Conservation (phyloP, 163 green algal genomes). For the Picocystis sp. region DNA sequence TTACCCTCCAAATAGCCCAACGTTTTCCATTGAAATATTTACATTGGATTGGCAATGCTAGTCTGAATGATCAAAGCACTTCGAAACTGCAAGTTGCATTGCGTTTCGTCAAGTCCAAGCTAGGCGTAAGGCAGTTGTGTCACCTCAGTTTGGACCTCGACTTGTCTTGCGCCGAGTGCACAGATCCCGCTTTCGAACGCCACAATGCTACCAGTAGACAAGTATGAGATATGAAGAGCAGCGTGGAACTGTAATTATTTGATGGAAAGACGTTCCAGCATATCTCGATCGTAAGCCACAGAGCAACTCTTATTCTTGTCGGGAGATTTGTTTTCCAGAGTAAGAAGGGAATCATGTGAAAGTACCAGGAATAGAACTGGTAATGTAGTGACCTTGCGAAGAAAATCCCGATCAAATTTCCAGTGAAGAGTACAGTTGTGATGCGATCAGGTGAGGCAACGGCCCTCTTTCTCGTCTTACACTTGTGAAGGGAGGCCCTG, state of each 20-base stretch:
- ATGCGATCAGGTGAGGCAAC: constrained; percentile 10
- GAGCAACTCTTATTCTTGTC: constrained; percentile 7
- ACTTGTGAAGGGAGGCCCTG: background rate
- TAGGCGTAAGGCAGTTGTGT: too few species aligned
- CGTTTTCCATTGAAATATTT: too few species aligned
- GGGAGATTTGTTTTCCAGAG: constrained; percentile 25
- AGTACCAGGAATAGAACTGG: constrained; percentile 80
- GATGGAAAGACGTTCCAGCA: constrained; percentile 31
- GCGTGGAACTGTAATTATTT: constrained; percentile 17
- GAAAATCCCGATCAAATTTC: constrained; percentile 61
- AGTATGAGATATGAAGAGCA: constrained; percentile 14
- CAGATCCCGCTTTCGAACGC: too few species aligned
- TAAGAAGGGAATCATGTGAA: constrained; percentile 49
- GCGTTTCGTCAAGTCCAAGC: too few species aligned
- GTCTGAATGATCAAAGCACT: too few species aligned
- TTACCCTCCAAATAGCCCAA: too few species aligned
- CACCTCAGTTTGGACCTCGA: too few species aligned
- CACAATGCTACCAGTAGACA: constrained; percentile 9
- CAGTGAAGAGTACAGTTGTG: constrained; percentile 32
- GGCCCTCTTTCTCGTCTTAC: background rate
- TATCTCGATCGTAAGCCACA: constrained; percentile 19
- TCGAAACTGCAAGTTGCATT: too few species aligned
- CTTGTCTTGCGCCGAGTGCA: too few species aligned
- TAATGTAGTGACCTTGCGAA: constrained; percentile 64
- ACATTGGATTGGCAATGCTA: too few species aligned